Evolutionary conservation across 116 monocot genomes (phyloP).

Genomic region (Dioscorea cayenensis): DNA sequence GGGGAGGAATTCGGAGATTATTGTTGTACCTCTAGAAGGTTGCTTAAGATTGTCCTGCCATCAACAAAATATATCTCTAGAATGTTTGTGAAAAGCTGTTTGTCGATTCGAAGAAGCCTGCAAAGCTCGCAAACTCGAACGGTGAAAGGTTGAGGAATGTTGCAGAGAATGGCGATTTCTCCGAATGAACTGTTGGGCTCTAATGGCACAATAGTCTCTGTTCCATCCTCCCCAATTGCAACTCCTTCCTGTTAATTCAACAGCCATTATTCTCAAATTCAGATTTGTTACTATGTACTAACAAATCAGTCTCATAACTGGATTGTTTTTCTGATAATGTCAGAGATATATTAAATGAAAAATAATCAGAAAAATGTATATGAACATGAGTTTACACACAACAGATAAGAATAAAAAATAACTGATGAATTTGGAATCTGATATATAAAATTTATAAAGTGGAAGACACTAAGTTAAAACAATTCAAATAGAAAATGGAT

Average conservation of each 20-base stretch:
- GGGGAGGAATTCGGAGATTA: background rate
- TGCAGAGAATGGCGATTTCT: slow-evolving; percentile 87
- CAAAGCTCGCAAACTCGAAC: slow-evolving; percentile 68
- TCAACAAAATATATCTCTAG: slow-evolving; percentile 87
- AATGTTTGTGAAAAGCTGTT: slow-evolving; percentile 68
- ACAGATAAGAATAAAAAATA: no score
- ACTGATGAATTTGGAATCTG: background rate
- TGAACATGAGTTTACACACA: no score
- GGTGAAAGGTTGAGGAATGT: slow-evolving; percentile 89
- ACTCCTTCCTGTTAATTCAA: slow-evolving; percentile 50
- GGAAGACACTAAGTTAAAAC: no score
- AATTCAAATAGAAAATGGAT: no score
- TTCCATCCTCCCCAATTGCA: slow-evolving; percentile 67
- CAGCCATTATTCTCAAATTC: background rate
- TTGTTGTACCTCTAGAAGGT: slow-evolving; percentile 60
- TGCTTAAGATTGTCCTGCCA: slow-evolving; percentile 65
- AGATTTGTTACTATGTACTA: no score
- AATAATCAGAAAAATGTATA: no score
- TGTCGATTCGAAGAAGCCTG: slow-evolving; percentile 73
- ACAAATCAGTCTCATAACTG: no score
- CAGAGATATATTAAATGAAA: no score
- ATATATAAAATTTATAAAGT: background rate
- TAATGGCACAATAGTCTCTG: slow-evolving; percentile 46
- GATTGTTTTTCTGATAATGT: no score
- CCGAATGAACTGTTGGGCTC: slow-evolving; percentile 69